These are phyloP conservation scores for Auricularia heimuer DNA, from an alignment of 768 basidiomycete species.

Conservation along the genomic window DNA sequence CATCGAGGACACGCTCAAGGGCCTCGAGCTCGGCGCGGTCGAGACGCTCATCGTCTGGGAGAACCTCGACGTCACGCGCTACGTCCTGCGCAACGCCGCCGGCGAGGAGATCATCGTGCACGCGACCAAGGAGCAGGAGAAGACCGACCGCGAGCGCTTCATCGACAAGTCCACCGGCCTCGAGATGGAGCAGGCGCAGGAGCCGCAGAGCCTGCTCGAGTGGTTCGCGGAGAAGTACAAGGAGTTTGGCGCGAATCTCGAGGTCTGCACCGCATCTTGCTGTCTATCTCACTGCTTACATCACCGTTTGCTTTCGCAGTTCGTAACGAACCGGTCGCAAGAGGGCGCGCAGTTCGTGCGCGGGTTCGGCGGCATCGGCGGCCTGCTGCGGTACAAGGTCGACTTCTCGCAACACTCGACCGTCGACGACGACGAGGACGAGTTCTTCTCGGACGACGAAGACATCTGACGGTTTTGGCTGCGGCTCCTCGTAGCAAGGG, in stretches of 20 bases:
- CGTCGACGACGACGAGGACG: slow-evolving; percentile 71
- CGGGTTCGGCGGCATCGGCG: slow-evolving; percentile 97
- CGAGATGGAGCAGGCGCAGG: slow-evolving; percentile 86
- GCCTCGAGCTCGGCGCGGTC: slow-evolving; percentile 89
- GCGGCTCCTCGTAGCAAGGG: slow-evolving; percentile 30
- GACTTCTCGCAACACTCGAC: slow-evolving; percentile 77
- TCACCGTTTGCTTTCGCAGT: slow-evolving; percentile 22
- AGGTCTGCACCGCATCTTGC: slow-evolving; percentile 22
- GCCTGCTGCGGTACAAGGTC: slow-evolving; percentile 92
- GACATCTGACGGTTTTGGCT: slow-evolving; percentile 73
- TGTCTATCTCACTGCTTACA: not conserved
- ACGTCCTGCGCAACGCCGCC: slow-evolving; percentile 78
- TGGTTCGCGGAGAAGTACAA: slow-evolving; percentile 99
- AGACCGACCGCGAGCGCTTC: slow-evolving; percentile 83
- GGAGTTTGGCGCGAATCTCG: slow-evolving; percentile 90
- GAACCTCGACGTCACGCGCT: slow-evolving; percentile 85
- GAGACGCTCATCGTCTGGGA: slow-evolving; percentile 99
- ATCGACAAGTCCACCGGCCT: slow-evolving; percentile 86
- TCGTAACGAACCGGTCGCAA: slow-evolving; percentile 92
- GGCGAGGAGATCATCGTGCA: slow-evolving; percentile 74
- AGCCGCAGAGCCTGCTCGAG: slow-evolving; percentile 84
- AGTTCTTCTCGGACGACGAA: slow-evolving; percentile 74
- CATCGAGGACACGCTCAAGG: slow-evolving; percentile 93
- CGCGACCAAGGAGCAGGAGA: slow-evolving; percentile 72
- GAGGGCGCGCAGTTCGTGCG: slow-evolving; percentile 98